Percentiles rank a stretch among this genome's conserved stretches.
phyloP scores from a whole-genome alignment of 306 rosid genomes.

The Cicer arietinum region DNA sequence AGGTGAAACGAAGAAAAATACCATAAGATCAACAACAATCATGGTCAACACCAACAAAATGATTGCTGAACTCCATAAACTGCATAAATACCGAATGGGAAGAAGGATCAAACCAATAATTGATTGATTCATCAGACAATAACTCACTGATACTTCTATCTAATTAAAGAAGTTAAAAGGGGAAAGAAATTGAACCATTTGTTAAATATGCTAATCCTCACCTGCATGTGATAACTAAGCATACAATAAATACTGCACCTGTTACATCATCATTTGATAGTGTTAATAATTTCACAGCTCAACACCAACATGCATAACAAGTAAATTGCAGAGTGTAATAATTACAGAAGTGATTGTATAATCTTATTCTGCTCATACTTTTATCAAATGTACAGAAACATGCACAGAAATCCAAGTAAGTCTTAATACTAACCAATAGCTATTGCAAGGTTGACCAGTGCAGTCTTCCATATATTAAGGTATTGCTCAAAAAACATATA shows the following conservation, averaged over 20 bases:
- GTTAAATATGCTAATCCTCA: constrained; percentile 49
- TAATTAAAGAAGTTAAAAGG: constrained; percentile 31
- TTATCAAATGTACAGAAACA: constrained; percentile 23
- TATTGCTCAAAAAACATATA: constrained; percentile 99
- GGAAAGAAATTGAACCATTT: constrained; percentile 25
- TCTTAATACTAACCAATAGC: constrained; percentile 83
- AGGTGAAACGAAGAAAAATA: constrained; percentile 47
- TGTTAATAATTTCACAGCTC: constrained; percentile 43
- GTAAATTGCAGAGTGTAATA: constrained; percentile 22
- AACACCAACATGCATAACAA: constrained; percentile 21
- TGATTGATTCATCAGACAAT: constrained; percentile 36
- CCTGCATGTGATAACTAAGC: constrained; percentile 90
- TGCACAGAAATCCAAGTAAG: constrained; percentile 31
- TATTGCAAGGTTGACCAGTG: constrained; percentile 89
- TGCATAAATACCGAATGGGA: constrained; percentile 52
- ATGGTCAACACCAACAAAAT: constrained; percentile 88
- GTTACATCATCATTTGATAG: constrained; percentile 51
- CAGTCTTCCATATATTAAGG: constrained; percentile 96
- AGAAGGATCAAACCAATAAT: constrained; percentile 38
- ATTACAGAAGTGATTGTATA: constrained; percentile 10
- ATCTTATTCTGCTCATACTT: constrained; percentile 29
- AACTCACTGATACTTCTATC: constrained; percentile 27
- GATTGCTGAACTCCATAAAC: constrained; percentile 95
- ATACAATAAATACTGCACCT: constrained; percentile 99
- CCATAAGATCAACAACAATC: constrained; percentile 96